phyloP scores from a whole-genome alignment of 192 early-diverging fungal species.

The Phlyctochytrium arcticum region DNA sequence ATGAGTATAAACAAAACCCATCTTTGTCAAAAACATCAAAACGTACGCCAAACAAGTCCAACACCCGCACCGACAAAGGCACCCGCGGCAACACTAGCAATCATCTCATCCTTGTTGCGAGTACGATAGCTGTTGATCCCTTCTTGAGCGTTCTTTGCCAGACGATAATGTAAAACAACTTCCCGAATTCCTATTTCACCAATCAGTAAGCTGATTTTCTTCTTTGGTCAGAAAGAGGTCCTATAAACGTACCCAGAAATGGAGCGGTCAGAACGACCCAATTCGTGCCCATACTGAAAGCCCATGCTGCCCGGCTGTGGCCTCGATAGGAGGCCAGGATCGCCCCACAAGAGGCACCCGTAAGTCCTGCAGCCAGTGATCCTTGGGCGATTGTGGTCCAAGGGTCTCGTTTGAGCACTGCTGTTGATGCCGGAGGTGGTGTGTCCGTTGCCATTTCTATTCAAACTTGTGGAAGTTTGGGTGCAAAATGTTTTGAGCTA shows the following conservation, averaged over 20 bases:
- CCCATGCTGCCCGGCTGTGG: constrained; percentile 27
- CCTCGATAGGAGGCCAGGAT: constrained; percentile 14
- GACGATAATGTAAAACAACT: constrained; percentile 29
- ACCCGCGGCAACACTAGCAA: constrained; percentile 28
- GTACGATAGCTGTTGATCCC: constrained; percentile 15
- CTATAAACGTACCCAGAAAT: constrained; percentile 33
- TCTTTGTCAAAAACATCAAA: background rate
- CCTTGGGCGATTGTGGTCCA: constrained; percentile 3
- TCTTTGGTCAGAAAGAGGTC: background rate
- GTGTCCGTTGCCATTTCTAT: too few species aligned
- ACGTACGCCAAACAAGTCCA: constrained; percentile 34
- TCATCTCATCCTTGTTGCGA: constrained; percentile 38
- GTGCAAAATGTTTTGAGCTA: too few species aligned
- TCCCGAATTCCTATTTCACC: constrained; percentile 22
- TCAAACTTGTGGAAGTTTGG: too few species aligned
- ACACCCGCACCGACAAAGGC: constrained; percentile 32
- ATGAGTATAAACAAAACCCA: background rate
- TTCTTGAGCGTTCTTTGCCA: constrained; percentile 13
- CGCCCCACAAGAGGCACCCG: constrained; percentile 16
- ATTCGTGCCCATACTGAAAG: constrained; percentile 42
- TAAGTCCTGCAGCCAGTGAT: constrained; percentile 11
- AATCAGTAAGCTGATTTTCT: background rate
- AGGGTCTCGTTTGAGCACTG: constrained; percentile 1
- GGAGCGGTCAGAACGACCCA: constrained; percentile 37
- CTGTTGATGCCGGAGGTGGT: background rate